Base-by-base conservation (phyloP, 768 basidiomycete genomes). In the Phanerochaete carnosa region DNA sequence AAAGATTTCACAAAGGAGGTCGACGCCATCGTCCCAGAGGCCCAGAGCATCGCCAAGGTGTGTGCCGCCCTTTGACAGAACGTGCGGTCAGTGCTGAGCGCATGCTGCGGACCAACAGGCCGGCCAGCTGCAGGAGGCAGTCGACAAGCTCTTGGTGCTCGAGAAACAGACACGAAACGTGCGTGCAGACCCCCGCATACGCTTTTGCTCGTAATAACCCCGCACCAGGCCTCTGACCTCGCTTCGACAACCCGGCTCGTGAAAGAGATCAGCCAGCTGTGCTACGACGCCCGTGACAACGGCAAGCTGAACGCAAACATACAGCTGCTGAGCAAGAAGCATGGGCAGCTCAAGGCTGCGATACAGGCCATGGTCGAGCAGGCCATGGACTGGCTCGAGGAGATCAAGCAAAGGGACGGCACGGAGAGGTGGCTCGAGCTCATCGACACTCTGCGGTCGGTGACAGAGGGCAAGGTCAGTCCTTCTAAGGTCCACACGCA, bases 111-210 rank as follows among this genome's bases (percentile, higher is more conserved):
- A n/a, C 56, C 64, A 49, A 57, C 70, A 96, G 95, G 77, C 86
- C 61, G 92, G 90, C 26, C 88, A 87, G 73, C 80, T 94, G 50
- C 86, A 92, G 70, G 90, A 92, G 30, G 93, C 89, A 25, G 77
- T 98, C 32, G 96, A 99, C 75, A 94, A 91, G 77, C 84, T 98
- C 59, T 81, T 95, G 59, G 75, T 77, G 1, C 80, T 98, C 5
- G 97, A 99, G 77, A 98, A 98, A 76, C 95, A 97, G 73, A 90
- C 96, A 2, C 83, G 97, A 79, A 98, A 98, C 77, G 97, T 93
- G 59, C 46, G 84, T 76, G 3, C 30, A 25, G 47, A 9, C n/a
- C 4, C 11, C 26, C 29, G n/a, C 50, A 30, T 33, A 53, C 57
- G 46, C 25, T 61, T n/a, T 62, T 23, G 22, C 32, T 28, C 56